Conservation (phyloP, 2,329 filamentous ascomycete species). For the Stagonosporopsis cucurbitacearum region DNA sequence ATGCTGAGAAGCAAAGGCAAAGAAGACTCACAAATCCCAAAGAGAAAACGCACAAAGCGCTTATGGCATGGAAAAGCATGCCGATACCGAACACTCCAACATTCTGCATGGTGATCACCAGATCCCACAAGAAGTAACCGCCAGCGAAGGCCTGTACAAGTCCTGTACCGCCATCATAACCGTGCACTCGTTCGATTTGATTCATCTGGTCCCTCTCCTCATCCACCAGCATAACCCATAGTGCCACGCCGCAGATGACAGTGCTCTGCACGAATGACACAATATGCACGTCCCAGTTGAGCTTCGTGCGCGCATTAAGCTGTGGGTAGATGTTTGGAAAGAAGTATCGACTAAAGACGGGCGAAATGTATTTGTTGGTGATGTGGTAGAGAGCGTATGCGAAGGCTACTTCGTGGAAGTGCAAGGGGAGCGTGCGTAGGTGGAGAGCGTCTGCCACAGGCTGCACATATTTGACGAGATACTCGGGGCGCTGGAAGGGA, state of each 20-base stretch:
- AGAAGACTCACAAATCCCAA: constrained; percentile 74
- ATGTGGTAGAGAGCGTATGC: constrained; percentile 72
- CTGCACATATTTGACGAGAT: constrained; percentile 62
- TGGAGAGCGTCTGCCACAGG: constrained; percentile 68
- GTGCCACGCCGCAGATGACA: constrained; percentile 73
- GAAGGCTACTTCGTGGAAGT: constrained; percentile 77
- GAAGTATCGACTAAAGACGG: constrained; percentile 66
- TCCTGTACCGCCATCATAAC: constrained; percentile 74
- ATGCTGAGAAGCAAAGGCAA: no score
- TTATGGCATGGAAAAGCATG: constrained; percentile 77
- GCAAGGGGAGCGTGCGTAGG: constrained; percentile 72
- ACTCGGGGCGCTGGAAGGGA: constrained; percentile 64
- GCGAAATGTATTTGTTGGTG: constrained; percentile 71
- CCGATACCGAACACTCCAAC: constrained; percentile 76
- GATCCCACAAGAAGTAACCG: constrained; percentile 86
- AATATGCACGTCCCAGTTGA: constrained; percentile 87
- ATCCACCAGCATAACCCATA: constrained; percentile 74
- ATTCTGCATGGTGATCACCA: constrained; percentile 71
- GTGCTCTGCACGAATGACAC: constrained; percentile 81
- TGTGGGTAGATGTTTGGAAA: constrained; percentile 69
- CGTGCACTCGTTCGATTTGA: constrained; percentile 74
- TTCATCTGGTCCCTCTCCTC: constrained; percentile 71
- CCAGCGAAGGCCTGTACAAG: constrained; percentile 78
- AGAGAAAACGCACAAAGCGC: constrained; percentile 75
- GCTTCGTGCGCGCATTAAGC: constrained; percentile 67